Evolutionary conservation across 2,329 filamentous ascomycete genomes (phyloP).

Genomic region (Didymella pinodella): DNA sequence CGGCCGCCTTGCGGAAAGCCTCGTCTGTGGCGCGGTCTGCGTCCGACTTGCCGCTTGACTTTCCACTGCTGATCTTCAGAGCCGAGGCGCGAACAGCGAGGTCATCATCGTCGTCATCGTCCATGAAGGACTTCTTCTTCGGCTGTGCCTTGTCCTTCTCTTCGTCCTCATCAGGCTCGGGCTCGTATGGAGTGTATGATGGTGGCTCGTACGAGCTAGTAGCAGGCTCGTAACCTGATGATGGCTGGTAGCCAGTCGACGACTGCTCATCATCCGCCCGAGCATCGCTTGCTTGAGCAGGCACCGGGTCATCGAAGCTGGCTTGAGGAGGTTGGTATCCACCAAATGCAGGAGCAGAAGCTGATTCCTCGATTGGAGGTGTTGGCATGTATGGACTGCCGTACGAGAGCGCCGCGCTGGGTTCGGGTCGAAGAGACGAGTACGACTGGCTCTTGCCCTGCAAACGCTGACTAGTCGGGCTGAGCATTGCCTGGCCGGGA

Average conservation of each 20-base stretch:
- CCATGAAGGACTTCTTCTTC: conserved; percentile 78
- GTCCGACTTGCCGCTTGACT: conserved; percentile 62
- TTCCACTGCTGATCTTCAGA: conserved; percentile 49
- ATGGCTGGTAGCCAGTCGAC: conserved; percentile 35
- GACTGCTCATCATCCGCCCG: conserved; percentile 20
- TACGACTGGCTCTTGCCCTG: conserved; percentile 43
- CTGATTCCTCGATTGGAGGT: conserved; percentile 33
- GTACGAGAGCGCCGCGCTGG: conserved; percentile 37
- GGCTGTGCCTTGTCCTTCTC: conserved; percentile 54
- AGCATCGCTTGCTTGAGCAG: conserved; percentile 4
- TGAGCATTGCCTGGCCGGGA: conserved; percentile 42
- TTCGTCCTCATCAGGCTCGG: conserved; percentile 59
- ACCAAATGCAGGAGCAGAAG: conserved; percentile 36
- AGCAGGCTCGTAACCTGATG: conserved; percentile 46
- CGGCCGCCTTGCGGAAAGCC: conserved; percentile 83
- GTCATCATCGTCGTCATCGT: conserved; percentile 81
- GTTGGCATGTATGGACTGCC: conserved; percentile 42
- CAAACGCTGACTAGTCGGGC: conserved; percentile 35
- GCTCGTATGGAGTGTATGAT: conserved; percentile 58
- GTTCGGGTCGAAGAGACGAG: conserved; percentile 43
- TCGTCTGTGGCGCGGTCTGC: conserved; percentile 81
- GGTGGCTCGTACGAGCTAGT: conserved; percentile 40
- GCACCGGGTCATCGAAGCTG: conserved; percentile 35
- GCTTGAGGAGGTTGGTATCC: conserved; percentile 38
- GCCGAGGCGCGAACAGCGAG: conserved; percentile 61